These are phyloP conservation scores for Schwanniomyces pseudopolymorphus DNA, from an alignment of 805 yeast genomes.

Conservation along the genomic window DNA sequence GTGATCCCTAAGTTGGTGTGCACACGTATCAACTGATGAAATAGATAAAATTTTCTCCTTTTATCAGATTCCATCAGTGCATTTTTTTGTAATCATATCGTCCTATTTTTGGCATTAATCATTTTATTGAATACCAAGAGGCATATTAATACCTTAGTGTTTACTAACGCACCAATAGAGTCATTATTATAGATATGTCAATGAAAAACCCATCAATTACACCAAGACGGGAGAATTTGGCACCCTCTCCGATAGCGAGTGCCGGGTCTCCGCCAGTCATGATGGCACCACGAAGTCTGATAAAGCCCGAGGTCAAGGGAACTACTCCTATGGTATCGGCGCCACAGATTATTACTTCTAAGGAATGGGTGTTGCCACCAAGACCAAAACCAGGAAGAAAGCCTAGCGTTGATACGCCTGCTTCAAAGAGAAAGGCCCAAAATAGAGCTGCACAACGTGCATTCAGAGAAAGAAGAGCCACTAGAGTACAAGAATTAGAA, in stretches of 20 bases:
- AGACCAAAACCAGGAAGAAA: slow-evolving; percentile 62
- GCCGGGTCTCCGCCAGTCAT: slow-evolving; percentile 9
- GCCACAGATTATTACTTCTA: slow-evolving; percentile 56
- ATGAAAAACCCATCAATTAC: slow-evolving; percentile 17
- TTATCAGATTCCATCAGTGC: slow-evolving; percentile 6
- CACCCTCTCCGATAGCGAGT: slow-evolving; percentile 17
- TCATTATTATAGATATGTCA: slow-evolving; percentile 7
- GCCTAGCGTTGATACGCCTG: slow-evolving; percentile 75
- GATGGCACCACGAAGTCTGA: slow-evolving; percentile 9
- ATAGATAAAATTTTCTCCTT: slow-evolving; percentile 26
- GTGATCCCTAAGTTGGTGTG: neutral
- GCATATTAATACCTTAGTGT: neutral
- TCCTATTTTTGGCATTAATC: neutral
- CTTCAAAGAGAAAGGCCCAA: slow-evolving; percentile 83
- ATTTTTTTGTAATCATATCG: neutral
- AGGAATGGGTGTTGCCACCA: slow-evolving; percentile 61
- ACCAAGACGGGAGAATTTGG: slow-evolving; percentile 15
- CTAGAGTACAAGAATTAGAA: slow-evolving; percentile 76
- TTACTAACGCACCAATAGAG: neutral
- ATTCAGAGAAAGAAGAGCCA: slow-evolving; percentile 83
- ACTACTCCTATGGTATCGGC: neutral
- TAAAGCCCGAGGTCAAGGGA: neutral
- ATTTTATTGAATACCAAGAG: neutral
- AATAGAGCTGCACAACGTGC: slow-evolving; percentile 95
- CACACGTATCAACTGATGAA: slow-evolving; percentile 19